Evolutionary conservation across 2,329 filamentous ascomycete genomes (phyloP).

Genomic region (Scedosporium minutisporum): DNA sequence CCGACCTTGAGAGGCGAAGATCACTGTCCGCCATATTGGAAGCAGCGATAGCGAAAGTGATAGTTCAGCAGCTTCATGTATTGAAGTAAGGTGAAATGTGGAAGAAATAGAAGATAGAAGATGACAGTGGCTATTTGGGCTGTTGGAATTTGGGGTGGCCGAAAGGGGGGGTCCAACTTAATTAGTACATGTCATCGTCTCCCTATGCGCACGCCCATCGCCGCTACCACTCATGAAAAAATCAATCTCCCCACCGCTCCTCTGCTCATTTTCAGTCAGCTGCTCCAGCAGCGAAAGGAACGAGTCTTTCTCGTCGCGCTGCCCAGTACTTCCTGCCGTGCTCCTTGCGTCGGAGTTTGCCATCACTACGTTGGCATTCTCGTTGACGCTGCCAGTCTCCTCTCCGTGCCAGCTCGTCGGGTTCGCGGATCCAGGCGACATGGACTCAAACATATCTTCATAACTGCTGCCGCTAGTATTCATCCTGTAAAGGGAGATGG

Average conservation of each 20-base stretch:
- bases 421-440: slow-evolving; percentile 44
- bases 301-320: slow-evolving; percentile 64
- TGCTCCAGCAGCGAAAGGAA: slow-evolving; percentile 73
- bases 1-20: background rate
- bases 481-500: too few species aligned
- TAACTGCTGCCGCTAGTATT: slow-evolving; percentile 27
- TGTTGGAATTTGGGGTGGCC: too few species aligned
- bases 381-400: slow-evolving; percentile 18
- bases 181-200: background rate
- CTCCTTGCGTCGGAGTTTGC: background rate
- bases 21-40: background rate
- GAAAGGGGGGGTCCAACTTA: too few species aligned
- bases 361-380: background rate
- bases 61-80: too few species aligned
- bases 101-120: too few species aligned
- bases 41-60: too few species aligned
- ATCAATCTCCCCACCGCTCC: slow-evolving; percentile 50
- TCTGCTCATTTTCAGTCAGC: slow-evolving; percentile 69
- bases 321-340: slow-evolving; percentile 34
- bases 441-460: slow-evolving; percentile 50
- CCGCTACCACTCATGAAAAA: slow-evolving; percentile 50
- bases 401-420: slow-evolving; percentile 41
- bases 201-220: background rate
- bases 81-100: too few species aligned
- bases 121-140: too few species aligned